These are phyloP conservation scores for Fusarium tupiense DNA, from an alignment of 2,329 filamentous ascomycete genomes.

Conservation along the genomic window DNA sequence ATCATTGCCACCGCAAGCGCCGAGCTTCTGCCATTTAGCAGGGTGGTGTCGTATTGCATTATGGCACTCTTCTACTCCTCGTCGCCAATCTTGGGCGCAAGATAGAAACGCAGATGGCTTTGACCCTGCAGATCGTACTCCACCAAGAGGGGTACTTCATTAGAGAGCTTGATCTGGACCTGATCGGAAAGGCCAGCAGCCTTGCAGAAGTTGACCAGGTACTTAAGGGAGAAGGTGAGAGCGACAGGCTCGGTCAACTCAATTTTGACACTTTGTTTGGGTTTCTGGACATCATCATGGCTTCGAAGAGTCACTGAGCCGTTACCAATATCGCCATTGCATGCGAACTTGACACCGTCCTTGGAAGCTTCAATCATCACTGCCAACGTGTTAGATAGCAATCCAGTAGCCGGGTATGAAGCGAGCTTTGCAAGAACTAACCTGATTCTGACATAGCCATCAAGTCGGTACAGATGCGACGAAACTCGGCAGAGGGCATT, in stretches of 20 bases:
- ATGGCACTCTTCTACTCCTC: constrained; percentile 47
- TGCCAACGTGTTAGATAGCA: constrained; percentile 49
- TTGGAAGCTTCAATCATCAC: constrained; percentile 96
- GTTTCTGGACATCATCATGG: constrained; percentile 90
- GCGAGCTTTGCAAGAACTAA: constrained; percentile 56
- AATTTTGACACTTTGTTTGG: constrained; percentile 85
- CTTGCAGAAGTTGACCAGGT: constrained; percentile 99
- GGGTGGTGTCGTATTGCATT: constrained; percentile 23
- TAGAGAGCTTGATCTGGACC: constrained; percentile 94
- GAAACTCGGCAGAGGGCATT: constrained; percentile 91
- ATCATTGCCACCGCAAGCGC: constrained; percentile 29
- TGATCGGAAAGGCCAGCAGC: constrained; percentile 82
- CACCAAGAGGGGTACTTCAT: constrained; percentile 94
- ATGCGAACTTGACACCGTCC: constrained; percentile 95
- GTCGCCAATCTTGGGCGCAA: constrained; percentile 78
- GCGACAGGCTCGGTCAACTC: constrained; percentile 91
- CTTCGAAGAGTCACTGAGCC: constrained; percentile 91
- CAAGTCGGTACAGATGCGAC: constrained; percentile 93
- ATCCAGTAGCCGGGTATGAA: neutral
- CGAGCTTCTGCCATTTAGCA: constrained; percentile 26
- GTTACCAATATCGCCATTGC: constrained; percentile 94
- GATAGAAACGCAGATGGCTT: constrained; percentile 95
- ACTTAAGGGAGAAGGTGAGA: constrained; percentile 98
- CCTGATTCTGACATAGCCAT: constrained; percentile 94
- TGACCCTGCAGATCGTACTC: constrained; percentile 88